A percentile compares a stretch with the other conserved stretches of the same genome.
Evolutionary conservation across 139 green algal genomes (phyloP).

Genomic region (Raphidocelis subcapitata): DNA sequence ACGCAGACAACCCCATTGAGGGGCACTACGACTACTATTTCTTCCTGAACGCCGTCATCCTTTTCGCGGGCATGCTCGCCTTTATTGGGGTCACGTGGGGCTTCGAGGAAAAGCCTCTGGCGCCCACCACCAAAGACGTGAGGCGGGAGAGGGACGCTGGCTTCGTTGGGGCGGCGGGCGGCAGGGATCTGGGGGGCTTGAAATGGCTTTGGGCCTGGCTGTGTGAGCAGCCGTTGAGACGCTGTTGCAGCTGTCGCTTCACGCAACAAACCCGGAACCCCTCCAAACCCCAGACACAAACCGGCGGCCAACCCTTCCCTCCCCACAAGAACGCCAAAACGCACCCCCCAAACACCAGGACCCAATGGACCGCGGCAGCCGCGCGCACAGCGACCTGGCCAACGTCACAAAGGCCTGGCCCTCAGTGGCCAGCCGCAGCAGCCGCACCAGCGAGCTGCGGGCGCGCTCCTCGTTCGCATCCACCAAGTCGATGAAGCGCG

Average conservation of each 20-base stretch:
- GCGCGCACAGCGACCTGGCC: conserved; percentile 10
- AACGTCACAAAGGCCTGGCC: conserved; percentile 27
- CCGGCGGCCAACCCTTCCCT: no score
- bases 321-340: no score
- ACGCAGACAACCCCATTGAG: background rate
- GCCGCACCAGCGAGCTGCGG: conserved; percentile 24
- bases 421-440: conserved; percentile 1
- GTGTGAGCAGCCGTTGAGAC: no score
- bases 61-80: background rate
- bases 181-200: no score
- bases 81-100: conserved; percentile 7
- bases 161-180: no score
- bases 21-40: conserved; percentile 15
- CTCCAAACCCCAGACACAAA: no score
- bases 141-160: no score
- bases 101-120: conserved; percentile 26
- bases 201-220: no score
- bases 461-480: background rate
- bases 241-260: background rate
- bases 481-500: no score
- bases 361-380: conserved; percentile 16
- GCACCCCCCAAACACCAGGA: background rate
- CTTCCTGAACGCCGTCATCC: conserved; percentile 29
- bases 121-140: no score
- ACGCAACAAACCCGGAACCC: no score